Base-by-base conservation (phyloP, 2,329 filamentous ascomycete genomes). In the Blumeriella jaapii region DNA sequence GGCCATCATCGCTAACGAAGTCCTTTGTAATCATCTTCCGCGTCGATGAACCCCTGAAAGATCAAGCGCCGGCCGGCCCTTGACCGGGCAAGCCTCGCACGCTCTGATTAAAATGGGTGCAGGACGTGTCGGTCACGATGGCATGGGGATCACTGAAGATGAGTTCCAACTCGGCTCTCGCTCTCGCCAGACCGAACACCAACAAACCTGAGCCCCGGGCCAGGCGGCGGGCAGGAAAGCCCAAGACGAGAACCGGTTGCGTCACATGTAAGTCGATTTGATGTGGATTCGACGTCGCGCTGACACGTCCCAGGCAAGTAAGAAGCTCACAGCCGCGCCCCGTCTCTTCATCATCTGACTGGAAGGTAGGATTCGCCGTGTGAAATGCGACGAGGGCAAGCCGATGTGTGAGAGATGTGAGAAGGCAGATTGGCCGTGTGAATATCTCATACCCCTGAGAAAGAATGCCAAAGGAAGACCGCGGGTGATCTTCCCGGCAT, bases 351-450 rank as follows among this genome's bases (percentile, higher is more conserved):
- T 24, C 14, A 14, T 3, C 31, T 20, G 8, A 22, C 3, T n/a
- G n/a, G 7, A 11, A 4, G 12, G 10, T 10, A 40, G 38, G 14
- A 33, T 23, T 22, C 38, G 38, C 15, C 29, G 33, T n/a, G 33
- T 40, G 16, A 40, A 40, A 17, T 40, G 38, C 12, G 38, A 36
- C n/a, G 38, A 40, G 17, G 25, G 13, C 3, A 36, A 36, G 23
- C 38, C 33, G 4, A 13, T 6, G 3, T 36, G 38, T 27, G 16
- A 19, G 6, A 28, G 29, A 1, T 40, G 38, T 12, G 11, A 13
- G 13, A 36, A 30, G 8, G 18, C 34, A 10, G 26, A 30, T 5
- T 36, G 20, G 25, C 5, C 13, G 6, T 40, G 38, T 17, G 34
- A 34, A 8, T 34, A 34, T 8, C 24, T 33, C 18, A 9, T 10